Percentiles rank a stretch among this genome's conserved stretches.
Conservation (phyloP, 345 rosid species). For the Lepidium sativum region DNA sequence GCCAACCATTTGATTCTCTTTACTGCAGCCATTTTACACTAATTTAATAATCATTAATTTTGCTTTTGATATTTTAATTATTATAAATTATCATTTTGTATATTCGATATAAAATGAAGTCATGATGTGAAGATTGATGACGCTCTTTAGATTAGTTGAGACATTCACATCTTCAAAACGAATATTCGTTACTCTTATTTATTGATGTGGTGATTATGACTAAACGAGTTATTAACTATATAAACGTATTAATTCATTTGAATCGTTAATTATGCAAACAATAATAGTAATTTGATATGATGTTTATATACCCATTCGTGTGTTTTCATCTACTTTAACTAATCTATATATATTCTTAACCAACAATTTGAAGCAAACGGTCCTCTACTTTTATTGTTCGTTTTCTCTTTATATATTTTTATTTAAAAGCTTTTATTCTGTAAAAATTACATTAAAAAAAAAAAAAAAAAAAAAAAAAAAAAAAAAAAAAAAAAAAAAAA, state of each 20-base stretch:
- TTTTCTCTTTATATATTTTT: background rate
- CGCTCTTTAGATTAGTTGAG: conserved; percentile 4
- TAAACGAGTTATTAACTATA: conserved; percentile 13
- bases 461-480: too few relatives aligned
- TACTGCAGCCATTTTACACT: conserved; percentile 6
- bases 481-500: too few relatives aligned
- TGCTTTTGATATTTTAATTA: background rate
- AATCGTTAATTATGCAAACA: background rate
- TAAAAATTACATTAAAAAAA: too few relatives aligned
- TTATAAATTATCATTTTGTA: background rate
- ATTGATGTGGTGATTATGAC: conserved; percentile 18
- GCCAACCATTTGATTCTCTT: conserved; percentile 27
- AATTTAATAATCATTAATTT: background rate
- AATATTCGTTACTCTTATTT: conserved; percentile 18
- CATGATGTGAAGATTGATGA: conserved; percentile 1
- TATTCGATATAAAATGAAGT: background rate
- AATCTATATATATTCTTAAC: conserved; percentile 23
- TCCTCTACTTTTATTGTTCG: conserved; percentile 21
- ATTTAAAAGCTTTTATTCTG: background rate
- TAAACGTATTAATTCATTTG: background rate
- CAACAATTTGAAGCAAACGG: conserved; percentile 25
- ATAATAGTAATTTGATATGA: background rate
- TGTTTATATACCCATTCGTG: conserved; percentile 23
- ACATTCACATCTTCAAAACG: conserved; percentile 16
- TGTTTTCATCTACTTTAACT: conserved; percentile 15